A percentile compares a stretch with the other conserved stretches of the same genome.
Conservation (phyloP, 768 basidiomycete species). For the Lyophyllum semitale region DNA sequence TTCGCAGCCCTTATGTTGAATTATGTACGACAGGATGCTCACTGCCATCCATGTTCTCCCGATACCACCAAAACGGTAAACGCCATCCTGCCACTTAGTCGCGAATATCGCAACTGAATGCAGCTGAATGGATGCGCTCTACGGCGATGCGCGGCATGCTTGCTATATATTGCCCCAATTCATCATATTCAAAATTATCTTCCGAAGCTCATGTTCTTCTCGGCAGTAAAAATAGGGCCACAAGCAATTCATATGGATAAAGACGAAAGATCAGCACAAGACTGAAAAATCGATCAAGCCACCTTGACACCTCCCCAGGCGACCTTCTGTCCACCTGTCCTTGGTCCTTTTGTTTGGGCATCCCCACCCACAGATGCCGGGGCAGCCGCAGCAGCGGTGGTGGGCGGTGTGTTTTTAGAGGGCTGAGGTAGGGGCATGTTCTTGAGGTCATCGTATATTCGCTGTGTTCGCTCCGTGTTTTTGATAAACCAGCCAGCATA, state of each 20-base stretch:
- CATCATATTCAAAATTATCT: neutral
- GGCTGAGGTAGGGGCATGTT: slow-evolving; percentile 46
- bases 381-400: slow-evolving; percentile 23
- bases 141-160: neutral
- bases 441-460: slow-evolving; percentile 80
- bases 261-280: neutral
- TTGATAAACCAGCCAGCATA: slow-evolving; percentile 98
- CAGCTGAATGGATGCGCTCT: neutral
- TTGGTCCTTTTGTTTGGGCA: slow-evolving; percentile 27
- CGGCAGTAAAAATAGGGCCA: neutral
- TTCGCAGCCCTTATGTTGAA: neutral
- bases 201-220: neutral
- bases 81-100: neutral
- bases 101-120: too few relatives aligned
- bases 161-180: neutral
- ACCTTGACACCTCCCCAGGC: slow-evolving; percentile 59
- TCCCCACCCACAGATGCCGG: slow-evolving; percentile 23
- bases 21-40: neutral
- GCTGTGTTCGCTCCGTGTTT: slow-evolving; percentile 89
- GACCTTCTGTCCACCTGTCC: slow-evolving; percentile 55
- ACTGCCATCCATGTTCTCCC: slow-evolving; percentile 9
- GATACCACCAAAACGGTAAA: neutral
- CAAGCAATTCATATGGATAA: neutral
- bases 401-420: slow-evolving; percentile 24
- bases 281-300: slow-evolving; percentile 14